A percentile compares a stretch with the other conserved stretches of the same genome.
These are phyloP conservation scores for Cetraspora pellucida DNA, from an alignment of 192 early-diverging fungal species.

Conservation along the genomic window DNA sequence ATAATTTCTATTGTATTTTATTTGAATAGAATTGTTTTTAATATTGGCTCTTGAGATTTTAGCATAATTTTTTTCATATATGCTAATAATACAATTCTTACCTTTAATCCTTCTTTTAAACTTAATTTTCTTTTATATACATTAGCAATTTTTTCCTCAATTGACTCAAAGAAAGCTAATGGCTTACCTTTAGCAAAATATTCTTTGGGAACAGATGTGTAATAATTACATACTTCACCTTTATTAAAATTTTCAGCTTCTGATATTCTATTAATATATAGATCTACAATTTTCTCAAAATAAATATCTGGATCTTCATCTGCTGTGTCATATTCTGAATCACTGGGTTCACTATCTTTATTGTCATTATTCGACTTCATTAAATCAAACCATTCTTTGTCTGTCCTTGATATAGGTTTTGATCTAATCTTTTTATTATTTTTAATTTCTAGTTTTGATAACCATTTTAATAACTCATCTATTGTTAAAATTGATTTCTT, in stretches of 20 bases:
- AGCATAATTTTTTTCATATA: neutral
- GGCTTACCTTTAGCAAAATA: neutral
- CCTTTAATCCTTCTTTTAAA: neutral
- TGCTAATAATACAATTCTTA: neutral
- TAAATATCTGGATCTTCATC: too few relatives aligned
- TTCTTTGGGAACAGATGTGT: neutral
- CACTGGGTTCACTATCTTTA: too few relatives aligned
- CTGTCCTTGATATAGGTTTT: conserved; percentile 9
- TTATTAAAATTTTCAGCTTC: too few relatives aligned
- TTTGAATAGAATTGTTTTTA: neutral
- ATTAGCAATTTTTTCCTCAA: conserved; percentile 11
- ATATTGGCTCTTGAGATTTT: neutral
- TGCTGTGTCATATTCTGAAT: too few relatives aligned
- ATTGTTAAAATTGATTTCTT: conserved; percentile 21
- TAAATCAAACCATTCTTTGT: conserved; percentile 16
- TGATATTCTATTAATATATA: too few relatives aligned
- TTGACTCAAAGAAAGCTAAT: neutral
- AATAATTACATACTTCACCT: too few relatives aligned
- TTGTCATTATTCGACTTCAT: neutral
- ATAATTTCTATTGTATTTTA: neutral
- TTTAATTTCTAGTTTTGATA: conserved; percentile 30
- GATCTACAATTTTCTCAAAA: too few relatives aligned
- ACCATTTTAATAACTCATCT: conserved; percentile 27
- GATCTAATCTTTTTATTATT: conserved; percentile 32
- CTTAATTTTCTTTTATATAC: neutral